phyloP scores from a whole-genome alignment of 306 rosid genomes.

The Cucumis melo region DNA sequence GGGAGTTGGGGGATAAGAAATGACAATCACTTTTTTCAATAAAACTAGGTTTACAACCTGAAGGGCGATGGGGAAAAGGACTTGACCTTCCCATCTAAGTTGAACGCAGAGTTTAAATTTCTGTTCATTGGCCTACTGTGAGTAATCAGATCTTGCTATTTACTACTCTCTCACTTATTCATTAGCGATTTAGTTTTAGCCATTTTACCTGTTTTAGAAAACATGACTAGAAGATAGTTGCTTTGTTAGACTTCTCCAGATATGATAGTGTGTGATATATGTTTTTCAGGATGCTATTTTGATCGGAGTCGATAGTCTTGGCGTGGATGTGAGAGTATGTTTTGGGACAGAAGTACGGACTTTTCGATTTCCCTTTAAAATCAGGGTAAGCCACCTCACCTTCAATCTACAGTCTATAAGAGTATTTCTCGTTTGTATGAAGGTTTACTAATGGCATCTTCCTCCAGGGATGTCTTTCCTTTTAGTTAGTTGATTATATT shows the following conservation, averaged over 20 bases:
- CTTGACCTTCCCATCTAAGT: neutral
- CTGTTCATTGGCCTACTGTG: neutral
- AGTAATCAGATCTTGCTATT: neutral
- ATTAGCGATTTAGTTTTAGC: neutral
- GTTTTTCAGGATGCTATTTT: constrained; percentile 63
- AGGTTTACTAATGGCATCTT: neutral
- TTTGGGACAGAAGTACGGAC: constrained; percentile 62
- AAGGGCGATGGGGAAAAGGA: neutral
- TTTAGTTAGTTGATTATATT: neutral
- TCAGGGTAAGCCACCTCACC: constrained; percentile 34
- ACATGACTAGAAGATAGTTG: neutral
- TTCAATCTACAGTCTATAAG: neutral
- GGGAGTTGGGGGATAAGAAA: no score
- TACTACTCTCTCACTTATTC: neutral
- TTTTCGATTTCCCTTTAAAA: constrained; percentile 79
- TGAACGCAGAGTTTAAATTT: neutral
- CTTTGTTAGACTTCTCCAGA: neutral
- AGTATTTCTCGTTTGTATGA: neutral
- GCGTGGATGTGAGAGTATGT: constrained; percentile 72
- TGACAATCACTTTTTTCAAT: no score
- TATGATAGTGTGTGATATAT: neutral
- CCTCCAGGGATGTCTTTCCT: neutral
- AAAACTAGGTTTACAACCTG: neutral
- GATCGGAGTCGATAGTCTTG: constrained; percentile 86
- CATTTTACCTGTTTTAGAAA: neutral